A percentile compares a stretch with the other conserved stretches of the same genome.
Conservation (phyloP, 805 yeast genomes). For the Brettanomyces nanus region DNA sequence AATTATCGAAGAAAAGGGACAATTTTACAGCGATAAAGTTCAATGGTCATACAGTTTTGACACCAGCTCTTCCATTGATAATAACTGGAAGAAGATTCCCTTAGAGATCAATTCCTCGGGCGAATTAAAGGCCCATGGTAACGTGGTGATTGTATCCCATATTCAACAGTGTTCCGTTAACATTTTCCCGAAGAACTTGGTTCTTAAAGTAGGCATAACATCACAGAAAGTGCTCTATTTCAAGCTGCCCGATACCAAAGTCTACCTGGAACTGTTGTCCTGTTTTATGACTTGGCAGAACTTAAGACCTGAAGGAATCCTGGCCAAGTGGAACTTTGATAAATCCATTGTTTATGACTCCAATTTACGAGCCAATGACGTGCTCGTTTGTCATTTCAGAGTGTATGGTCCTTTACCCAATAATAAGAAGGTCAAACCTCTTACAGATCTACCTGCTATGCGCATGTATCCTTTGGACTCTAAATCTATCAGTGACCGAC, state of each 20-base stretch:
- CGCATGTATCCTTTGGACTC: constrained; percentile 6
- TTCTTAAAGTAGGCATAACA: constrained; percentile 36
- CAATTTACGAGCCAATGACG: constrained; percentile 20
- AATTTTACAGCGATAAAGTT: constrained; percentile 3
- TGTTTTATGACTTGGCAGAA: constrained; percentile 43
- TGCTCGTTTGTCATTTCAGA: constrained; percentile 57
- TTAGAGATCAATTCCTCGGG: constrained; percentile 21
- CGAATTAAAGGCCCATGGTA: constrained; percentile 15
- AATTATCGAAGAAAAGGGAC: constrained; percentile 2
- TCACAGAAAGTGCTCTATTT: constrained; percentile 14
- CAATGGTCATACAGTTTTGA: constrained; percentile 7
- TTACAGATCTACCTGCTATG: constrained; percentile 12
- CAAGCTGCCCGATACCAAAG: constrained; percentile 27
- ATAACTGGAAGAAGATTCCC: constrained; percentile 16
- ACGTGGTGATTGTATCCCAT: constrained; percentile 15
- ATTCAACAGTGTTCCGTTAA: constrained; percentile 25
- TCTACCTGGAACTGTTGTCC: constrained; percentile 33
- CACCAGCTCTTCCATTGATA: background rate
- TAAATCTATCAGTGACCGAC: constrained; percentile 11
- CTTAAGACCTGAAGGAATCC: constrained; percentile 36
- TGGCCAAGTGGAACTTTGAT: constrained; percentile 40
- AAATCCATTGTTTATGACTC: constrained; percentile 19
- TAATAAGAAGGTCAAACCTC: constrained; percentile 28
- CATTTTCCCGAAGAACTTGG: constrained; percentile 17
- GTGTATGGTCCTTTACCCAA: constrained; percentile 55